These are phyloP conservation scores for Cryptococcus sp. DNA, from an alignment of 1,284 basidiomycete genomes.

Conservation along the genomic window DNA sequence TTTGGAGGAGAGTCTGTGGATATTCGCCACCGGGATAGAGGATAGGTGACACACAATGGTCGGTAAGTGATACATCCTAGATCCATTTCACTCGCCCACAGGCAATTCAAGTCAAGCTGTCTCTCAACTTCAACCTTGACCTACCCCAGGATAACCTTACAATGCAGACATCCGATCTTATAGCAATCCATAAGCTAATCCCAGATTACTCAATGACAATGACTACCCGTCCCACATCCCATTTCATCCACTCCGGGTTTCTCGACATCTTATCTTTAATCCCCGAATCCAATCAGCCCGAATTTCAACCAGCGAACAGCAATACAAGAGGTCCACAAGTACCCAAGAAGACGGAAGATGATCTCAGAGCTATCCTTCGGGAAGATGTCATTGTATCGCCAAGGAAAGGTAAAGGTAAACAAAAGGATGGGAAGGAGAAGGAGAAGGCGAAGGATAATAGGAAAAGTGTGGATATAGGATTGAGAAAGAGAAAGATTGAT, in stretches of 20 bases:
- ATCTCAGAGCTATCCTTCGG: slow-evolving; percentile 3
- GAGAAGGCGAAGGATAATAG: slow-evolving; percentile 8
- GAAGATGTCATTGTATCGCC: background rate
- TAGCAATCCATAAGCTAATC: too few species aligned
- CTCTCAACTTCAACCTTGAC: background rate
- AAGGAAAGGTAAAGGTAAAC: too few species aligned
- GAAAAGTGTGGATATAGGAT: slow-evolving; percentile 13
- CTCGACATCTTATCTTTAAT: slow-evolving; percentile 73
- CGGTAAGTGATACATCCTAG: background rate
- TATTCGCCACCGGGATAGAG: too few species aligned
- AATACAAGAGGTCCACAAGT: too few species aligned
- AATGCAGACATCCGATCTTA: too few species aligned
- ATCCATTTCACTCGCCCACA: background rate
- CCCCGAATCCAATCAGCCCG: slow-evolving; percentile 63
- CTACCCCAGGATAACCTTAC: too few species aligned
- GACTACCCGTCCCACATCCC: slow-evolving; percentile 8
- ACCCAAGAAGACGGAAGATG: background rate
- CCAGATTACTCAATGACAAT: slow-evolving; percentile 8
- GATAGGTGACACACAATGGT: background rate
- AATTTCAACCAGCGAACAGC: slow-evolving; percentile 48
- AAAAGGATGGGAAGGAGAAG: slow-evolving; percentile 11
- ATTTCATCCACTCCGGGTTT: slow-evolving; percentile 57
- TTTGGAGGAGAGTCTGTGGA: too few species aligned
- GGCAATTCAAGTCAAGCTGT: background rate
- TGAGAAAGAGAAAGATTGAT: slow-evolving; percentile 61